phyloP scores from a whole-genome alignment of 192 early-diverging fungal species.

The Backusella parvicylindrica region DNA sequence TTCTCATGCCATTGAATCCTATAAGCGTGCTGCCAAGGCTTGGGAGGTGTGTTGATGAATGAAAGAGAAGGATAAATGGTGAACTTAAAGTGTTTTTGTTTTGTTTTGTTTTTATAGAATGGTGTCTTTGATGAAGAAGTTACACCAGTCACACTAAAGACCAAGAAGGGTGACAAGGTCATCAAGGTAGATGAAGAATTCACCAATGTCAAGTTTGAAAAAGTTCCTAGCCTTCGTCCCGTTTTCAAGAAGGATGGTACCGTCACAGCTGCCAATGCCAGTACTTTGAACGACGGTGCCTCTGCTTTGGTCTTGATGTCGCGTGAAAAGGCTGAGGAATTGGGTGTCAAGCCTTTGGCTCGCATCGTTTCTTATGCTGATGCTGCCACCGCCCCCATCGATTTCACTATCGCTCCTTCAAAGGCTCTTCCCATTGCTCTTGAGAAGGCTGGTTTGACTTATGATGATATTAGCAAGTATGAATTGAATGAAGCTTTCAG shows the following conservation, averaged over 20 bases:
- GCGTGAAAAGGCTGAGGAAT: constrained; percentile 64
- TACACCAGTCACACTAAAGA: constrained; percentile 79
- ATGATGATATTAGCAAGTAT: constrained; percentile 87
- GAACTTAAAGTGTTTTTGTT: neutral
- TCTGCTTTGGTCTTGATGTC: constrained; percentile 87
- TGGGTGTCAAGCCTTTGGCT: constrained; percentile 84
- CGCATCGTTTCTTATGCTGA: constrained; percentile 86
- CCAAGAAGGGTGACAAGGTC: constrained; percentile 76
- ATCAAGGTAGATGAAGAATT: constrained; percentile 91
- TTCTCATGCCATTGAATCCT: constrained; percentile 80
- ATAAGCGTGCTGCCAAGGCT: constrained; percentile 85
- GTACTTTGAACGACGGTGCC: constrained; percentile 95
- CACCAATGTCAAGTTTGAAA: constrained; percentile 91
- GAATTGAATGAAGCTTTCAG: constrained; percentile 99
- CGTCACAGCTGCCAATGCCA: constrained; percentile 94
- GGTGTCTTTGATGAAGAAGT: constrained; percentile 84
- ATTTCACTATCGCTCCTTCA: constrained; percentile 94
- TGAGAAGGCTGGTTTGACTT: constrained; percentile 73
- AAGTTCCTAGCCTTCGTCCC: constrained; percentile 68
- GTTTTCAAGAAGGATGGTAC: constrained; percentile 91
- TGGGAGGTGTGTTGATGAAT: constrained; percentile 56
- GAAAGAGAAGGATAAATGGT: neutral
- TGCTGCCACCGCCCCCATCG: constrained; percentile 84
- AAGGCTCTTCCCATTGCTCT: constrained; percentile 92
- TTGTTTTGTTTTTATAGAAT: constrained; percentile 17